Conservation (phyloP, 2,329 filamentous ascomycete genomes). For the Pezicula neosporulosa region DNA sequence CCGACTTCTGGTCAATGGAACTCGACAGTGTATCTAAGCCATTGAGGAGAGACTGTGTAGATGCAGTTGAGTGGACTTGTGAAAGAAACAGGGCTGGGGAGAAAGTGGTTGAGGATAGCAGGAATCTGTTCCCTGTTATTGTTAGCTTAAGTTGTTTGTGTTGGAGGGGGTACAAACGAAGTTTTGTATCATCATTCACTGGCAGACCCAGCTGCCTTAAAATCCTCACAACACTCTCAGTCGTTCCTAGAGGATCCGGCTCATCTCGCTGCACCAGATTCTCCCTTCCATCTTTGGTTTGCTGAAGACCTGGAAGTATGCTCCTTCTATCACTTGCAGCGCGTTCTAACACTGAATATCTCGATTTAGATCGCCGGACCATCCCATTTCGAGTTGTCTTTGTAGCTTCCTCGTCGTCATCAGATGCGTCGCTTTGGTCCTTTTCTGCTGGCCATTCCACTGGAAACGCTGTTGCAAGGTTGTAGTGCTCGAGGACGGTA, state of each 20-base stretch:
- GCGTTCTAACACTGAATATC: conserved; percentile 81
- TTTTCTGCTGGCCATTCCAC: conserved; percentile 83
- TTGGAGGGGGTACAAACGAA: conserved; percentile 55
- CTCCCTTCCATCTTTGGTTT: conserved; percentile 63
- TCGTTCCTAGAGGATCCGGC: conserved; percentile 83
- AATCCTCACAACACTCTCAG: conserved; percentile 80
- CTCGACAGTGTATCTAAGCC: conserved; percentile 83
- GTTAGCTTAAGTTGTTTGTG: conserved; percentile 11
- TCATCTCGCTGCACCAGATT: conserved; percentile 88
- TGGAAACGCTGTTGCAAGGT: conserved; percentile 74
- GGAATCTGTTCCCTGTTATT: conserved; percentile 75
- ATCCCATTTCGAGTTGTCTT: conserved; percentile 40
- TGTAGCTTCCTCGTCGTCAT: conserved; percentile 40
- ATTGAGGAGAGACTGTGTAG: conserved; percentile 74
- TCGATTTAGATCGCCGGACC: conserved; percentile 63
- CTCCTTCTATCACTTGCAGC: conserved; percentile 67
- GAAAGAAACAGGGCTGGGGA: conserved; percentile 89
- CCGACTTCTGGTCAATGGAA: conserved; percentile 97
- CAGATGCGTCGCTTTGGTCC: conserved; percentile 66
- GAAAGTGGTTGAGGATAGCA: conserved; percentile 94
- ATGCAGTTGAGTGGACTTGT: conserved; percentile 82
- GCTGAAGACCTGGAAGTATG: conserved; percentile 62
- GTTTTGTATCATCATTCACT: conserved; percentile 76
- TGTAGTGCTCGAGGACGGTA: conserved; percentile 84
- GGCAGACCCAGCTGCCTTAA: conserved; percentile 74